These are phyloP conservation scores for Zoysia pacifica DNA, from an alignment of 176 grass and related monocot species.

Conservation along the genomic window DNA sequence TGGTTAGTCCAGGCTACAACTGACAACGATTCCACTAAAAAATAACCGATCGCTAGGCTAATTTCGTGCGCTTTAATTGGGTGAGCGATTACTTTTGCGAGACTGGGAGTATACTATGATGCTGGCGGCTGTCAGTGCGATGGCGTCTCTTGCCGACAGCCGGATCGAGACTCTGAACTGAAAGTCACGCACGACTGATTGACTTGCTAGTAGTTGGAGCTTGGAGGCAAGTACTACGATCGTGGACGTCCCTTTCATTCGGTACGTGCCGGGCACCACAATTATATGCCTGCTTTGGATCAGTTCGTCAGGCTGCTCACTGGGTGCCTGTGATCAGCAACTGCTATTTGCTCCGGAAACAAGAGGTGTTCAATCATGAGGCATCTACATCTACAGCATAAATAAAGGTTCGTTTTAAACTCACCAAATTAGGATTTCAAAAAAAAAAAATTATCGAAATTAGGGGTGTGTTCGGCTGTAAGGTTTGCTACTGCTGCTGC, in stretches of 20 bases:
- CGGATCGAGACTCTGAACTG: conserved; percentile 10
- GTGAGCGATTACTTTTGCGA: neutral
- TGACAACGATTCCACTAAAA: neutral
- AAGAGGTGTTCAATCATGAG: neutral
- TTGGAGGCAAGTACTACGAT: too few species aligned
- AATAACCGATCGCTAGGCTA: neutral
- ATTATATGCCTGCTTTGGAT: neutral
- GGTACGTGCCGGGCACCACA: conserved; percentile 13
- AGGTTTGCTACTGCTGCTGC: neutral
- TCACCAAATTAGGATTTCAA: neutral
- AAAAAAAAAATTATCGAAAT: neutral
- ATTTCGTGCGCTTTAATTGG: neutral
- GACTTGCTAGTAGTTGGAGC: neutral
- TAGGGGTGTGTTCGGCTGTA: too few species aligned
- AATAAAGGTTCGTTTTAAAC: neutral
- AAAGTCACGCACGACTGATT: conserved; percentile 36
- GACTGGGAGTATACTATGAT: neutral
- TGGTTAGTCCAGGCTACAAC: too few species aligned
- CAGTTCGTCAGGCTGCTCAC: neutral
- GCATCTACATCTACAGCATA: neutral
- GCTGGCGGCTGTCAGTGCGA: neutral
- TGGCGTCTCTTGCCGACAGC: conserved; percentile 20
- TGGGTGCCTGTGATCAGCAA: conserved; percentile 1
- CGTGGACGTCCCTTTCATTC: conserved; percentile 11
- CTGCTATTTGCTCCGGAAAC: neutral